Evolutionary conservation across 2,329 filamentous ascomycete genomes (phyloP).

Genomic region (Pyricularia pennisetigena): DNA sequence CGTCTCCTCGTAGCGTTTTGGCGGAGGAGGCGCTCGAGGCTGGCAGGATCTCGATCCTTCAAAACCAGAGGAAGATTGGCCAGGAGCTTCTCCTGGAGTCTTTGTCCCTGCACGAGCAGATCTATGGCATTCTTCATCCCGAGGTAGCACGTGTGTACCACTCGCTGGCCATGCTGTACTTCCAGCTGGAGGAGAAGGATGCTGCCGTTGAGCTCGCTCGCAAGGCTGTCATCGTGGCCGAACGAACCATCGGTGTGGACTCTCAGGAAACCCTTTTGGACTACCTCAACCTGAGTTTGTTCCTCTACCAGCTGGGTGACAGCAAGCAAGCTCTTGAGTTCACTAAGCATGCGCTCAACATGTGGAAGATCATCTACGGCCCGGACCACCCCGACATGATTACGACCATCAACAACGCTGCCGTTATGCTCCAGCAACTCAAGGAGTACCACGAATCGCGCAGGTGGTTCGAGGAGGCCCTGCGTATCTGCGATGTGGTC

Average conservation of each 20-base stretch:
- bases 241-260: slow-evolving; percentile 88
- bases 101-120: slow-evolving; percentile 92
- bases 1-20: slow-evolving; percentile 77
- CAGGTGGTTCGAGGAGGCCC: slow-evolving; percentile 91
- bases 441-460: slow-evolving; percentile 93
- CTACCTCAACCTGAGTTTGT: slow-evolving; percentile 91
- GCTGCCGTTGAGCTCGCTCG: slow-evolving; percentile 89
- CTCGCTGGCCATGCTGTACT: slow-evolving; percentile 90
- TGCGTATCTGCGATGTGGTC: slow-evolving; percentile 79
- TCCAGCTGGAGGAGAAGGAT: slow-evolving; percentile 95
- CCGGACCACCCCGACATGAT: slow-evolving; percentile 92
- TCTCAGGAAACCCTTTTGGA: slow-evolving; percentile 88
- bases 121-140: slow-evolving; percentile 93
- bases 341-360: slow-evolving; percentile 81
- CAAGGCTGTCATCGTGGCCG: slow-evolving; percentile 92
- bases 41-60: slow-evolving; percentile 89
- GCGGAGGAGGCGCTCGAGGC: slow-evolving; percentile 95
- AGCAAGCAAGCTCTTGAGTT: slow-evolving; percentile 81
- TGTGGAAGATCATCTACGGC: slow-evolving; percentile 97
- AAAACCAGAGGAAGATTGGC: slow-evolving; percentile 90
- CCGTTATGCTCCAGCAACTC: slow-evolving; percentile 93
- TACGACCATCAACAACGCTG: slow-evolving; percentile 96
- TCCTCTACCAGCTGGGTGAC: slow-evolving; percentile 86
- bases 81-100: slow-evolving; percentile 95
- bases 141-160: slow-evolving; percentile 96